A percentile compares a stretch with the other conserved stretches of the same genome.
Evolutionary conservation across 306 rosid genomes (phyloP).

Genomic region (Prunus campanulata): DNA sequence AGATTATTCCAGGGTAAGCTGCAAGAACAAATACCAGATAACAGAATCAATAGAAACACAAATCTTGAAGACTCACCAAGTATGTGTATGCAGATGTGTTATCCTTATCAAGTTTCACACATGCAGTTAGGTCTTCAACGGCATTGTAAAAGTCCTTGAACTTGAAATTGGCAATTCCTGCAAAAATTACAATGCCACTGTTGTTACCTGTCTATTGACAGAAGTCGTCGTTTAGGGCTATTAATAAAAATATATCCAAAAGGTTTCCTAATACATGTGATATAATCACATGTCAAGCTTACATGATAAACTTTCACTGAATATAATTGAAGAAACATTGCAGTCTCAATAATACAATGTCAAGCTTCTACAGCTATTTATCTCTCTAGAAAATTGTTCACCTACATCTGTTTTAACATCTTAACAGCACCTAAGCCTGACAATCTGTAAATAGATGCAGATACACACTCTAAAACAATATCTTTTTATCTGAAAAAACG

Average conservation of each 20-base stretch:
- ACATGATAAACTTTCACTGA: not conserved
- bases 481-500: not conserved
- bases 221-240: not conserved
- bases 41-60: conserved; percentile 9
- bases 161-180: conserved; percentile 85
- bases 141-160: conserved; percentile 74
- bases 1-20: conserved; percentile 12
- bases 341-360: not conserved
- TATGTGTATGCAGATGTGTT: conserved; percentile 79
- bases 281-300: not conserved
- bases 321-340: not conserved
- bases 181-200: conserved; percentile 13
- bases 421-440: not conserved
- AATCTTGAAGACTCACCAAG: conserved; percentile 55
- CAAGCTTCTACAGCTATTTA: not conserved
- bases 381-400: not conserved
- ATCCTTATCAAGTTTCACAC: conserved; percentile 66
- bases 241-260: not conserved
- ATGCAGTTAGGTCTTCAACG: conserved; percentile 68
- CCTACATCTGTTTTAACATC: not conserved
- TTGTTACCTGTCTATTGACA: not conserved
- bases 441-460: not conserved
- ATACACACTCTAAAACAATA: not conserved
- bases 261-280: not conserved
- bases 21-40: conserved; percentile 21